Percentiles rank a stretch among this genome's conserved stretches.
phyloP scores from a whole-genome alignment of 2,329 filamentous ascomycete species.

The Balansia obtecta region DNA sequence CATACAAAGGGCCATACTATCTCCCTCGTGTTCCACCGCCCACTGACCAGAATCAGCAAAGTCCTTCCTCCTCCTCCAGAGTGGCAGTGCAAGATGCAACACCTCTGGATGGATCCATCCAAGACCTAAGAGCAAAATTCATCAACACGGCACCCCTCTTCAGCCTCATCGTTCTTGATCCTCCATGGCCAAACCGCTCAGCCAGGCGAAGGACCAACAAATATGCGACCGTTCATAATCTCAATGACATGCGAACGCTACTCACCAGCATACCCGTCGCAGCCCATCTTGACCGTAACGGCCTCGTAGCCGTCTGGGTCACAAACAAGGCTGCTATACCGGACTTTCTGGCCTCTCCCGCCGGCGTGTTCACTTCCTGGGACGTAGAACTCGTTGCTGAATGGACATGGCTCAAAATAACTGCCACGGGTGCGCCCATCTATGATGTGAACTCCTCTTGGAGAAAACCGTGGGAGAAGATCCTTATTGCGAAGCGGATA shows the following conservation, averaged over 20 bases:
- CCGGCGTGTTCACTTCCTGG: slow-evolving; percentile 53
- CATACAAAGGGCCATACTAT: slow-evolving; percentile 32
- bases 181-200: slow-evolving; percentile 72
- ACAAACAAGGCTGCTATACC: slow-evolving; percentile 56
- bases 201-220: slow-evolving; percentile 44
- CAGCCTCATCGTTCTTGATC: slow-evolving; percentile 59
- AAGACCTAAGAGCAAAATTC: slow-evolving; percentile 28
- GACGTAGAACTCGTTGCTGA: slow-evolving; percentile 53
- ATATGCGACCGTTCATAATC: slow-evolving; percentile 34
- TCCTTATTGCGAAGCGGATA: slow-evolving; percentile 46
- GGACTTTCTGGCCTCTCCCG: slow-evolving; percentile 36
- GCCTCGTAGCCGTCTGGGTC: slow-evolving; percentile 61
- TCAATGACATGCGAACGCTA: slow-evolving; percentile 34
- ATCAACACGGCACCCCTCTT: slow-evolving; percentile 38
- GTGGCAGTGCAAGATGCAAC: slow-evolving; percentile 24
- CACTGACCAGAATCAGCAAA: slow-evolving; percentile 1
- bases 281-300: slow-evolving; percentile 36
- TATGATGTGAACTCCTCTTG: slow-evolving; percentile 45
- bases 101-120: slow-evolving; percentile 38
- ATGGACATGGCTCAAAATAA: slow-evolving; percentile 73
- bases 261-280: slow-evolving; percentile 45
- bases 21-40: slow-evolving; percentile 25
- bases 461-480: slow-evolving; percentile 66
- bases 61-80: too few relatives aligned
- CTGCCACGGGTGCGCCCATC: slow-evolving; percentile 50